A percentile compares a stretch with the other conserved stretches of the same genome.
phyloP scores from a whole-genome alignment of 257 asterid genomes.

The Penstemon davidsonii region DNA sequence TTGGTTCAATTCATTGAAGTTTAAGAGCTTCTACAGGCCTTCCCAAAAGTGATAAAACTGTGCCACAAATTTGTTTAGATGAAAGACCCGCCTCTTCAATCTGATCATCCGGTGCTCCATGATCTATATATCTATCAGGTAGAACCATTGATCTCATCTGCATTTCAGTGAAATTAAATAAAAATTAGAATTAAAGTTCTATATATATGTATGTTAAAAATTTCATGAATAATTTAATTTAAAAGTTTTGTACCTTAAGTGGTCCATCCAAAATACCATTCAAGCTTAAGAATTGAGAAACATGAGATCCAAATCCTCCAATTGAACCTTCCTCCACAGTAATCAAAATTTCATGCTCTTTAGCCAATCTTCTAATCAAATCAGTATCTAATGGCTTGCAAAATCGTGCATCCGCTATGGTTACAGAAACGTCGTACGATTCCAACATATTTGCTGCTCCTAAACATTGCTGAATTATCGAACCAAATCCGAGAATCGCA shows the following conservation, averaged over 20 bases:
- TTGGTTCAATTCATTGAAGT: constrained; percentile 25
- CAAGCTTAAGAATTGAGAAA: constrained; percentile 61
- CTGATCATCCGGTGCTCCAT: constrained; percentile 76
- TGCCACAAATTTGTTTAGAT: constrained; percentile 60
- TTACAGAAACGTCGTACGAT: constrained; percentile 38
- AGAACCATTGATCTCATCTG: constrained; percentile 79
- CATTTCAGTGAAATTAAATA: constrained; percentile 15
- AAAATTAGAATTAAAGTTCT: neutral
- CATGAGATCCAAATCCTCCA: constrained; percentile 86
- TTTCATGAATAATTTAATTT: neutral
- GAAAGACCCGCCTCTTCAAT: constrained; percentile 76
- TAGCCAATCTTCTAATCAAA: constrained; percentile 53
- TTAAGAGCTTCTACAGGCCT: constrained; percentile 56
- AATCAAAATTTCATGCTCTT: constrained; percentile 64
- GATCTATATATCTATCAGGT: constrained; percentile 77
- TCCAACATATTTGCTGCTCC: constrained; percentile 58
- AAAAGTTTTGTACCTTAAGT: constrained; percentile 50
- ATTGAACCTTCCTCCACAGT: constrained; percentile 81
- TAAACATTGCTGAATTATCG: constrained; percentile 63
- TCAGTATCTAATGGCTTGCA: constrained; percentile 78
- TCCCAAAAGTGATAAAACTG: constrained; percentile 62
- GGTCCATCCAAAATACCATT: constrained; percentile 66
- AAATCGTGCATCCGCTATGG: constrained; percentile 77
- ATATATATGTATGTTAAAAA: neutral
- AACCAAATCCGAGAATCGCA: constrained; percentile 72